phyloP scores from a whole-genome alignment of 495 filamentous ascomycete genomes.

The Neurospora cerealis region DNA sequence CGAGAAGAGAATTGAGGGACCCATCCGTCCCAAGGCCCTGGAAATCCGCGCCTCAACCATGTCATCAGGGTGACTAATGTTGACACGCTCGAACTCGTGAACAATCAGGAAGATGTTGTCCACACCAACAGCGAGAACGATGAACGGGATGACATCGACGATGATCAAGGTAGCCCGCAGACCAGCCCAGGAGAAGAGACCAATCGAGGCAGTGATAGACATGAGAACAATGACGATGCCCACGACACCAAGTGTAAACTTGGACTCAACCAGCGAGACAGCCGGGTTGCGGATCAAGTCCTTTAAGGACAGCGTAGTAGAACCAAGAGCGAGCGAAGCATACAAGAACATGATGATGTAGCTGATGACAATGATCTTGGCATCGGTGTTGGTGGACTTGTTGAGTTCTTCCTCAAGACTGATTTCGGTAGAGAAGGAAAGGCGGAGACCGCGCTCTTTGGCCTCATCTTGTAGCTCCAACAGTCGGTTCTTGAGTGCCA shows the following conservation, averaged over 20 bases:
- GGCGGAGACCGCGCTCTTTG: conserved; percentile 59
- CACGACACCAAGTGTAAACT: conserved; percentile 84
- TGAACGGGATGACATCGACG: conserved; percentile 95
- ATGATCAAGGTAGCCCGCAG: conserved; percentile 95
- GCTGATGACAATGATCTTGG: conserved; percentile 92
- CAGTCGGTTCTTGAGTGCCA: conserved; percentile 59
- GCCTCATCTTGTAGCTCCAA: conserved; percentile 73
- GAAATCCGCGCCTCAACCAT: conserved; percentile 75
- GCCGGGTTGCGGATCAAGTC: conserved; percentile 71
- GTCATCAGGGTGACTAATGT: conserved; percentile 78
- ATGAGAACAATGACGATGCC: conserved; percentile 93
- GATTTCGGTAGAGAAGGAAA: conserved; percentile 91
- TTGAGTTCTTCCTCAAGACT: conserved; percentile 89
- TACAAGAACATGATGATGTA: conserved; percentile 99
- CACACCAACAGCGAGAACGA: conserved; percentile 90
- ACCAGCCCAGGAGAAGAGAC: conserved; percentile 79
- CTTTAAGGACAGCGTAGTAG: conserved; percentile 64
- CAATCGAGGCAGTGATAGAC: conserved; percentile 92
- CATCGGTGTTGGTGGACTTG: conserved; percentile 95
- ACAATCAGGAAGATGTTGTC: conserved; percentile 99
- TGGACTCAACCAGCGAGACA: conserved; percentile 81
- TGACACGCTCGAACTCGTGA: conserved; percentile 93
- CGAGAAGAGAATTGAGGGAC: conserved; percentile 92
- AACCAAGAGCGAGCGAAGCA: conserved; percentile 83
- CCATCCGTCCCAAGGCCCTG: conserved; percentile 83